These are phyloP conservation scores for Vitis hybrid DNA, from an alignment of 177 flowering plant species.

Conservation along the genomic window DNA sequence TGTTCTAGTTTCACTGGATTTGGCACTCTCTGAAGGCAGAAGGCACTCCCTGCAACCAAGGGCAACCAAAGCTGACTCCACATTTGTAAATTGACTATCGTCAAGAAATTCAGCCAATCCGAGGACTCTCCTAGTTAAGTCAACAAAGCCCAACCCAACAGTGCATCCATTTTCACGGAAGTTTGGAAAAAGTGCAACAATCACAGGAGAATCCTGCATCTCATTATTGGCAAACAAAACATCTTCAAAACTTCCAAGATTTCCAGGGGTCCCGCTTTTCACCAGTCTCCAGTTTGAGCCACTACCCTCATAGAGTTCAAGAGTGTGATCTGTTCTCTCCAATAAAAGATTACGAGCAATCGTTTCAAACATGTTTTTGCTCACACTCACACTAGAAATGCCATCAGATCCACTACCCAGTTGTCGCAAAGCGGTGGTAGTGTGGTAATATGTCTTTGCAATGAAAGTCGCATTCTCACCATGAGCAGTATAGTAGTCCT, in stretches of 20 bases:
- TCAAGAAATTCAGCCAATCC: constrained; percentile 92
- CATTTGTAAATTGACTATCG: constrained; percentile 93
- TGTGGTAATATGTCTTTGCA: constrained; percentile 86
- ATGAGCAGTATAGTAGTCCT: constrained; percentile 97
- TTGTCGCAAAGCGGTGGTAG: constrained; percentile 84
- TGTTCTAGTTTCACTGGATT: constrained; percentile 49
- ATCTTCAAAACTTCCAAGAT: constrained; percentile 91
- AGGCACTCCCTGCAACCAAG: constrained; percentile 97
- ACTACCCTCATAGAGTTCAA: constrained; percentile 95
- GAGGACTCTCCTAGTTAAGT: constrained; percentile 70
- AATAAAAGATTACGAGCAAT: constrained; percentile 85
- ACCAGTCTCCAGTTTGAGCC: constrained; percentile 89
- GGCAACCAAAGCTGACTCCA: constrained; percentile 86
- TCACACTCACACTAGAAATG: constrained; percentile 80
- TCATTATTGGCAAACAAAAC: constrained; percentile 92
- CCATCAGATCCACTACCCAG: constrained; percentile 73
- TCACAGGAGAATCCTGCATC: constrained; percentile 90
- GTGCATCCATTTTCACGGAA: constrained; percentile 70
- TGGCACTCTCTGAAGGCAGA: constrained; percentile 63
- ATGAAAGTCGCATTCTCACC: constrained; percentile 89
- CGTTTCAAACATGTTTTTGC: constrained; percentile 92
- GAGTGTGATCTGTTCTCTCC: constrained; percentile 85
- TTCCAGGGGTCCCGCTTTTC: constrained; percentile 89
- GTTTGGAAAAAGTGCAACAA: constrained; percentile 58
- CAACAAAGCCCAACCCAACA: constrained; percentile 74